phyloP scores from a whole-genome alignment of 2,329 filamentous ascomycete genomes.

The Fonsecaea multimorphosa region DNA sequence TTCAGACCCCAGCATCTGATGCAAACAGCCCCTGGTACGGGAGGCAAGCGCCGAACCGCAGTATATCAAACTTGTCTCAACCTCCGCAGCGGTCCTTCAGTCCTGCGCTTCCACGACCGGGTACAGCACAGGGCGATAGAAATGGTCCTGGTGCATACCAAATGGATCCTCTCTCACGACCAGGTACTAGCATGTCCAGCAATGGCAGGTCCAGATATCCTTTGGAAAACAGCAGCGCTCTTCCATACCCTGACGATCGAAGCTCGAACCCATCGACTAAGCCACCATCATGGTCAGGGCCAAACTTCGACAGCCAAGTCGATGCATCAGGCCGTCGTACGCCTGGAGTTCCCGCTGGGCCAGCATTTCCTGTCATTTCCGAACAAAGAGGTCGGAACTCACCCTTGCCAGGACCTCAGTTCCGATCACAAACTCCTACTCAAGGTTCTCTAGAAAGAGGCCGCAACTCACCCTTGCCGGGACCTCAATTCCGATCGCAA shows the following conservation, averaged over 20 bases:
- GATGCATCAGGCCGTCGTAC: conserved; percentile 30
- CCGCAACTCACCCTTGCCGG: conserved; percentile 35
- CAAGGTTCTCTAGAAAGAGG: conserved; percentile 31
- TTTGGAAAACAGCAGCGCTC: conserved; percentile 28
- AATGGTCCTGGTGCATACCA: conserved; percentile 41
- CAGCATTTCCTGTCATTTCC: conserved; percentile 32
- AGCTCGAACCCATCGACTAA: conserved; percentile 27
- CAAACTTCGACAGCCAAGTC: conserved; percentile 19
- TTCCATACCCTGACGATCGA: conserved; percentile 34
- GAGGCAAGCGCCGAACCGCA: conserved; percentile 32
- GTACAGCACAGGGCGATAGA: conserved; percentile 40
- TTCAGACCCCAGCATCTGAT: conserved; percentile 37
- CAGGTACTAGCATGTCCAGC: conserved; percentile 38
- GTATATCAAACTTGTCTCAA: conserved; percentile 40
- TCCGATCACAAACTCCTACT: conserved; percentile 33
- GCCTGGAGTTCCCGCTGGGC: conserved; percentile 23
- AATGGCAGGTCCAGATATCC: conserved; percentile 31
- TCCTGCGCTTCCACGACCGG: conserved; percentile 37
- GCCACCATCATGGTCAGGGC: conserved; percentile 29
- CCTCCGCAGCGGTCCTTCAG: conserved; percentile 41
- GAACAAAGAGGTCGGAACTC: conserved; percentile 35
- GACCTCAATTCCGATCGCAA: conserved; percentile 32
- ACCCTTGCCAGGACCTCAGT: conserved; percentile 32
- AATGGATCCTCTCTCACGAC: conserved; percentile 40
- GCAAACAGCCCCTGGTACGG: conserved; percentile 39